Evolutionary conservation across 1,284 basidiomycete genomes (phyloP), one percentile per base, ranked within the genome.

Genomic region (Rhodotorula mucilaginosa): DNA sequence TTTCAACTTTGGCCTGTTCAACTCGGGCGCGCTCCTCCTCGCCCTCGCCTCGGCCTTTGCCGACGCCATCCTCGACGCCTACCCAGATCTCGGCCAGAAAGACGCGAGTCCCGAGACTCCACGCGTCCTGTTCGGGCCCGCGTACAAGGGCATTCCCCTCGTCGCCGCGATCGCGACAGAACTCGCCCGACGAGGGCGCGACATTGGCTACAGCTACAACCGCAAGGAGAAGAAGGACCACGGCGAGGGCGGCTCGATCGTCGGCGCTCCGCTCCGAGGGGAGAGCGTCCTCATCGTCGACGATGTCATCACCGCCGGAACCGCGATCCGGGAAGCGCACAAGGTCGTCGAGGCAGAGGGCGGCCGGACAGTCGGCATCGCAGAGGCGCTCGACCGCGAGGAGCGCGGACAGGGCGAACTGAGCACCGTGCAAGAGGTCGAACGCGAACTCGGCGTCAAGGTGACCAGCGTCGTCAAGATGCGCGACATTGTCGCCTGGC

Each of bases 111-210:
- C 60, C 65, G 80, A 84, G 44, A 77, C 84, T 16, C 97, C 97
- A 78, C 93, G 97, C 78, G 87, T 98, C 58, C 86, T 98, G 46
- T 97, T 98, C 79, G 97, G 96, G 0, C 97, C 96, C 0, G 96
- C 97, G 5, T 99, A 99, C 85, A 99, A 99, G 83, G 96, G 94
- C 56, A 99, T 99, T 79, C 88, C 96, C 0, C 88, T 99, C 61
- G 95, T 93, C 0, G 91, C 96, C 0, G 88, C 91, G 60, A 94
- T 95, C 1, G 86, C 91, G 3, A 86, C 97, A 39, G 86, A 90
- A 47, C 85, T 99, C 49, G 78, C 80, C 23, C 69, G 78, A 29
- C 85, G 88, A 72, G 83, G 84, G 5, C 84, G 88, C 61, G 84
- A 88, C 60, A 87, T 94, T 46, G 90, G 90, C 0, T 92, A 92